These are phyloP conservation scores for Linanthus parryae DNA, from an alignment of 148 eudicot genomes.

Conservation along the genomic window DNA sequence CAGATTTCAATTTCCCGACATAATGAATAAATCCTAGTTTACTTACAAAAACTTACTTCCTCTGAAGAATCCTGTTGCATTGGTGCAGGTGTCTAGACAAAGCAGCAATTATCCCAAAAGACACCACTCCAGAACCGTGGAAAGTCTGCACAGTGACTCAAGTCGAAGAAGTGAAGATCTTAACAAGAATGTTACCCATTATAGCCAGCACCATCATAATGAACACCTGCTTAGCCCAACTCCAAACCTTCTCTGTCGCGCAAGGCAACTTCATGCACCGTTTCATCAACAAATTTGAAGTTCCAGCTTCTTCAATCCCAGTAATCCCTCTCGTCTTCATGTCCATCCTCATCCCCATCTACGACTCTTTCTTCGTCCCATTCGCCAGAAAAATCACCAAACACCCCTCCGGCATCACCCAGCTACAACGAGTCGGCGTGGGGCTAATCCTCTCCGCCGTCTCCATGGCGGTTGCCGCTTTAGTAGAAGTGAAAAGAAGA, in stretches of 20 bases:
- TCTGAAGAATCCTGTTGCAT: not conserved
- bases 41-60: too few relatives aligned
- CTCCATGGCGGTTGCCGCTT: conserved; percentile 24
- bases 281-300: conserved; percentile 24
- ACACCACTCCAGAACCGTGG: conserved; percentile 18
- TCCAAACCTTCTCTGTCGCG: conserved; percentile 43
- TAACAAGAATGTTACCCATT: conserved; percentile 51
- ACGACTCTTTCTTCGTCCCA: conserved; percentile 26
- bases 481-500: conserved; percentile 26
- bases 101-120: conserved; percentile 30
- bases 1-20: too few relatives aligned
- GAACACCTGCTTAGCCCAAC: conserved; percentile 54
- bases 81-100: conserved; percentile 51
- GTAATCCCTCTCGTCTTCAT: conserved; percentile 33
- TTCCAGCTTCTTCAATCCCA: conserved; percentile 43
- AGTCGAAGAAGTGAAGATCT: conserved; percentile 47
- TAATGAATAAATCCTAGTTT: too few relatives aligned
- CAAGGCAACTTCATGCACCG: conserved; percentile 44
- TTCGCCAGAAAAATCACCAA: conserved; percentile 21
- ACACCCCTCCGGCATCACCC: conserved; percentile 29
- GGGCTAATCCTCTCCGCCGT: conserved; percentile 24
- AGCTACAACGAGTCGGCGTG: conserved; percentile 26
- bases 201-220: conserved; percentile 47
- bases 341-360: conserved; percentile 22
- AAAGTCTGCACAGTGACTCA: conserved; percentile 46